Conservation (phyloP, 257 asterid species). For the Gentiana dahurica region DNA sequence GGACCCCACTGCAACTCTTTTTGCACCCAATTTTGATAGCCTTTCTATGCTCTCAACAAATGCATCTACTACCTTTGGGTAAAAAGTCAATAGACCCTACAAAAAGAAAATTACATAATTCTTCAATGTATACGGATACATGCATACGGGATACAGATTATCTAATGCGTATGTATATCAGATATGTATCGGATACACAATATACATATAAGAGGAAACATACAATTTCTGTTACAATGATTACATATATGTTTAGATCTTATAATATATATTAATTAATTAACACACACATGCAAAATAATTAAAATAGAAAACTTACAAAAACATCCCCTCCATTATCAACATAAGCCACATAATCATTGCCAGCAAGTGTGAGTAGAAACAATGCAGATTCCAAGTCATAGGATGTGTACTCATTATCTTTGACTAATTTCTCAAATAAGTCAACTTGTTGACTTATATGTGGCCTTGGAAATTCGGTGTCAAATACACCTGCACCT, state of each 20-base stretch:
- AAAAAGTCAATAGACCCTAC: conserved; percentile 10
- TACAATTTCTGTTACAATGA: background rate
- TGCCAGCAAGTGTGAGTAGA: conserved; percentile 51
- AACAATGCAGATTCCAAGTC: conserved; percentile 40
- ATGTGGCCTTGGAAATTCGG: conserved; percentile 35
- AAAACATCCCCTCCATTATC: conserved; percentile 26
- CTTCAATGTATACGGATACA: too few relatives aligned
- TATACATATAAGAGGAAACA: too few relatives aligned
- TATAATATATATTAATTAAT: too few relatives aligned
- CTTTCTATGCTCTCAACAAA: conserved; percentile 25
- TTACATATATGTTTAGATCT: background rate
- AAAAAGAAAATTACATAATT: too few relatives aligned
- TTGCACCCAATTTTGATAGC: conserved; percentile 30
- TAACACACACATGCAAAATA: too few relatives aligned
- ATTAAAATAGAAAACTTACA: conserved; percentile 20
- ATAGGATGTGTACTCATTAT: conserved; percentile 24
- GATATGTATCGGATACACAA: too few relatives aligned
- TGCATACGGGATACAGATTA: too few relatives aligned
- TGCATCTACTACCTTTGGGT: conserved; percentile 34
- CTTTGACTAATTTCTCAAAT: conserved; percentile 28
- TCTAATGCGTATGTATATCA: too few relatives aligned
- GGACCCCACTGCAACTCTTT: conserved; percentile 37
- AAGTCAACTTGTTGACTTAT: conserved; percentile 52
- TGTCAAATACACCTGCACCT: conserved; percentile 76
- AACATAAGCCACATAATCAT: conserved; percentile 42